These are phyloP conservation scores for Rhipidocladum racemiflorum DNA, from an alignment of 176 grass and related monocot species.

Conservation along the genomic window DNA sequence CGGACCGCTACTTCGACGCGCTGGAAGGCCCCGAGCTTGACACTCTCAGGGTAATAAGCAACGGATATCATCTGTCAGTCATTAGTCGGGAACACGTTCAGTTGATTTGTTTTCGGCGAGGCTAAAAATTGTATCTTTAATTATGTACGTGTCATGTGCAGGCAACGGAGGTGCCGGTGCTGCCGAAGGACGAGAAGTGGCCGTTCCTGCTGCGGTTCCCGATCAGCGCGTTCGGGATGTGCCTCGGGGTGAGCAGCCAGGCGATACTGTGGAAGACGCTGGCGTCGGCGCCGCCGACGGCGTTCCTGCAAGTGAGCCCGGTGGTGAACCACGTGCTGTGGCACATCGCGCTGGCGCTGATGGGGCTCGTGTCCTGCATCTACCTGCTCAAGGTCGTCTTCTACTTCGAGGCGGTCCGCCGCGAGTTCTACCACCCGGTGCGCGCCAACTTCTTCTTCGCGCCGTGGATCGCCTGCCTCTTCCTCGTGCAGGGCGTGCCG, in stretches of 20 bases:
- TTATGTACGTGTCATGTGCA: background rate
- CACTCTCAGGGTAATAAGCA: slow-evolving; percentile 67
- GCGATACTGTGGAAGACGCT: slow-evolving; percentile 89
- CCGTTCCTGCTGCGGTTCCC: slow-evolving; percentile 94
- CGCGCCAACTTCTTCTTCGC: slow-evolving; percentile 98
- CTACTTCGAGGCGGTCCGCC: slow-evolving; percentile 85
- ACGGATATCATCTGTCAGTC: background rate
- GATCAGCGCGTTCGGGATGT: slow-evolving; percentile 82
- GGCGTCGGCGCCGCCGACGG: slow-evolving; percentile 45
- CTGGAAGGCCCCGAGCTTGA: slow-evolving; percentile 92
- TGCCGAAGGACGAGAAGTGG: slow-evolving; percentile 84
- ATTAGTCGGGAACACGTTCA: background rate
- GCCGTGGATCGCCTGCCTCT: slow-evolving; percentile 81
- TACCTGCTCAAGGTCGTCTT: slow-evolving; percentile 81
- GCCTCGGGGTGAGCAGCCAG: slow-evolving; percentile 87
- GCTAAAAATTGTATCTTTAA: background rate
- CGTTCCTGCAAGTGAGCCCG: slow-evolving; percentile 66
- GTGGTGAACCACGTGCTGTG: slow-evolving; percentile 57
- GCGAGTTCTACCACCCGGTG: slow-evolving; percentile 91
- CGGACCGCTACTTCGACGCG: slow-evolving; percentile 87
- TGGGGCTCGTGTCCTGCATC: slow-evolving; percentile 48
- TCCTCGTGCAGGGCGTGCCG: slow-evolving; percentile 60
- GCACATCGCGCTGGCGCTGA: slow-evolving; percentile 56
- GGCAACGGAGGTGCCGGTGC: slow-evolving; percentile 72
- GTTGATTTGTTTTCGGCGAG: background rate